Conservation (phyloP, 768 basidiomycete genomes). For the Lactarius deliciosus region DNA sequence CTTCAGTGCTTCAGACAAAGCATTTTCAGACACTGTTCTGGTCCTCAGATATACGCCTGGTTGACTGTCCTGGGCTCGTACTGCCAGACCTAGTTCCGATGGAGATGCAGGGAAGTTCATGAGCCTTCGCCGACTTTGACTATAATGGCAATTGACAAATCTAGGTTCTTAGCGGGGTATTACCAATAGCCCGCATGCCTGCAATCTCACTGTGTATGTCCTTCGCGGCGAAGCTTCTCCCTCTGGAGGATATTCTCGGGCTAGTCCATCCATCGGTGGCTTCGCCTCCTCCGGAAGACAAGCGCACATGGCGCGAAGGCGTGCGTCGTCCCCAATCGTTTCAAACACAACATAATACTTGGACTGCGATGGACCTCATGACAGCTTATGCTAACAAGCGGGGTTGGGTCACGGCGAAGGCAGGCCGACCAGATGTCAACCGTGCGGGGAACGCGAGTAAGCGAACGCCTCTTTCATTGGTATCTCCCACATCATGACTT, state of each 20-base stretch:
- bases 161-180: conserved; percentile 66
- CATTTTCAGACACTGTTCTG: conserved; percentile 94
- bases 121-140: conserved; percentile 3
- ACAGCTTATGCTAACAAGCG: conserved; percentile 72
- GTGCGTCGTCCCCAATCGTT: conserved; percentile 29
- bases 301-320: conserved; percentile 76
- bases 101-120: conserved; percentile 67
- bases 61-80: conserved; percentile 94
- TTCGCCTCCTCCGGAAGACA: conserved; percentile 49
- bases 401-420: conserved; percentile 89
- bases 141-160: conserved; percentile 19
- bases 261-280: conserved; percentile 51
- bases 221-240: conserved; percentile 63
- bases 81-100: conserved; percentile 81
- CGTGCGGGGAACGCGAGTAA: conserved; percentile 87
- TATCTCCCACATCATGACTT: conserved; percentile 5
- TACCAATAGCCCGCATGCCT: conserved; percentile 80
- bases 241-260: conserved; percentile 69
- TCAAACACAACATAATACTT: conserved; percentile 37
- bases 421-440: conserved; percentile 83
- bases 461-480: conserved; percentile 37
- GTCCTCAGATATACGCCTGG: conserved; percentile 82
- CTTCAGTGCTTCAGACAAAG: conserved; percentile 61
- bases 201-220: conserved; percentile 84
- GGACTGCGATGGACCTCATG: conserved; percentile 89